Conservation (phyloP, 2,329 filamentous ascomycete species). For the Chrysoporthe puriensis region DNA sequence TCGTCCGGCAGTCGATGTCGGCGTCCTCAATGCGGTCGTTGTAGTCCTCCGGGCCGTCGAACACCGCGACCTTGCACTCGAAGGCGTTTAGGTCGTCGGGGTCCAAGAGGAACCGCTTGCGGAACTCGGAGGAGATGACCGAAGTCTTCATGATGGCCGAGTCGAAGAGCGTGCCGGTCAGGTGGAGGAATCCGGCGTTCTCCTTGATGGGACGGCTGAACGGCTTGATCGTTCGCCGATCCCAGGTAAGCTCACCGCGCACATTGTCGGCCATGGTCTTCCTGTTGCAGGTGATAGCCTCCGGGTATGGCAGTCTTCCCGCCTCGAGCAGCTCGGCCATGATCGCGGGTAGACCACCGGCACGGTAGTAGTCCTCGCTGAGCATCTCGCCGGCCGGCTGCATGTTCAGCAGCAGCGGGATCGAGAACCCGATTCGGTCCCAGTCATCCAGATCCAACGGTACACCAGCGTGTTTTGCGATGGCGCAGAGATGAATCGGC, state of each 20-base stretch:
- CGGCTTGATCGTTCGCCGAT: conserved; percentile 49
- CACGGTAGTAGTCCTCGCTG: conserved; percentile 28
- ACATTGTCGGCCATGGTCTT: conserved; percentile 49
- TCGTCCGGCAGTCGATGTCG: conserved; percentile 45
- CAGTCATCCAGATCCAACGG: conserved; percentile 55
- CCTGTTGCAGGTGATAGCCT: conserved; percentile 51
- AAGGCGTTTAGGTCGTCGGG: conserved; percentile 52
- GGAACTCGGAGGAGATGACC: conserved; percentile 51
- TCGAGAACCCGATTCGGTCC: conserved; percentile 52
- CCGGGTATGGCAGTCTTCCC: conserved; percentile 33
- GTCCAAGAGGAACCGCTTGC: conserved; percentile 48
- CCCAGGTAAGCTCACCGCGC: conserved; percentile 50
- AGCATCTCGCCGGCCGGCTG: conserved; percentile 55
- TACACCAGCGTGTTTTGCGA: conserved; percentile 58
- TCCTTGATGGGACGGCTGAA: conserved; percentile 50
- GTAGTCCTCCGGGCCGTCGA: conserved; percentile 56
- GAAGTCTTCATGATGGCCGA: conserved; percentile 59
- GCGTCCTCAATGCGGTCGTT: conserved; percentile 47
- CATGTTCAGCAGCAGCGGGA: conserved; percentile 58
- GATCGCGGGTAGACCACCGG: conserved; percentile 41
- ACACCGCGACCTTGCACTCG: conserved; percentile 50
- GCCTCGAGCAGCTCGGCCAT: conserved; percentile 56
- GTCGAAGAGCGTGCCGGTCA: conserved; percentile 52
- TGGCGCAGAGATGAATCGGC: conserved; percentile 58
- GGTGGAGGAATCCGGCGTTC: conserved; percentile 55